These are phyloP conservation scores for Grigorovia transvaalensis DNA, from an alignment of 805 yeast species.

Conservation along the genomic window DNA sequence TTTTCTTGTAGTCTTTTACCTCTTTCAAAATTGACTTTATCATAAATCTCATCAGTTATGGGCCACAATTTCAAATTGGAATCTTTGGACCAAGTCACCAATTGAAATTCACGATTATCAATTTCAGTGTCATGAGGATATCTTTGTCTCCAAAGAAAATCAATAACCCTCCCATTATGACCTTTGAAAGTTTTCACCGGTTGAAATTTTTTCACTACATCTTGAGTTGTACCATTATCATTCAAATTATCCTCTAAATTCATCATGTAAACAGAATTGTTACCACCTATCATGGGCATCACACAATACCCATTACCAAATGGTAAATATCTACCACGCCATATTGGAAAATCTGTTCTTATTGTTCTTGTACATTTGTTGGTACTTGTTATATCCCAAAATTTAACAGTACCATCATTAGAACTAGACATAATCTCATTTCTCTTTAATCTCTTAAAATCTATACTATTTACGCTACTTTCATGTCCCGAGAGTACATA, in stretches of 20 bases:
- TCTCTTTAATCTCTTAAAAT: slow-evolving; percentile 55
- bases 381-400: slow-evolving; percentile 56
- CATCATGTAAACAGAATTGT: slow-evolving; percentile 34
- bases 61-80: slow-evolving; percentile 81
- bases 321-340: slow-evolving; percentile 81
- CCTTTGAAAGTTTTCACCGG: slow-evolving; percentile 62
- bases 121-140: slow-evolving; percentile 35
- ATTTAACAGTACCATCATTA: slow-evolving; percentile 72
- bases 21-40: slow-evolving; percentile 35
- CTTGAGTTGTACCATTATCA: not conserved
- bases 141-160: slow-evolving; percentile 77
- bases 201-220: slow-evolving; percentile 31
- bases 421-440: slow-evolving; percentile 70
- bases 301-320: slow-evolving; percentile 82
- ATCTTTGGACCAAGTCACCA: slow-evolving; percentile 92
- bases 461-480: slow-evolving; percentile 85
- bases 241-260: slow-evolving; percentile 15
- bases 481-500: slow-evolving; percentile 59
- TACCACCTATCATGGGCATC: slow-evolving; percentile 86
- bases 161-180: slow-evolving; percentile 76
- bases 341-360: slow-evolving; percentile 70
- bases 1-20: slow-evolving; percentile 30
- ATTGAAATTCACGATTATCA: slow-evolving; percentile 75
- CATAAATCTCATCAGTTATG: slow-evolving; percentile 38
- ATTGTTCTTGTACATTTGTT: slow-evolving; percentile 48